Conservation (phyloP, 768 basidiomycete species). For the Termitomyces sp. region DNA sequence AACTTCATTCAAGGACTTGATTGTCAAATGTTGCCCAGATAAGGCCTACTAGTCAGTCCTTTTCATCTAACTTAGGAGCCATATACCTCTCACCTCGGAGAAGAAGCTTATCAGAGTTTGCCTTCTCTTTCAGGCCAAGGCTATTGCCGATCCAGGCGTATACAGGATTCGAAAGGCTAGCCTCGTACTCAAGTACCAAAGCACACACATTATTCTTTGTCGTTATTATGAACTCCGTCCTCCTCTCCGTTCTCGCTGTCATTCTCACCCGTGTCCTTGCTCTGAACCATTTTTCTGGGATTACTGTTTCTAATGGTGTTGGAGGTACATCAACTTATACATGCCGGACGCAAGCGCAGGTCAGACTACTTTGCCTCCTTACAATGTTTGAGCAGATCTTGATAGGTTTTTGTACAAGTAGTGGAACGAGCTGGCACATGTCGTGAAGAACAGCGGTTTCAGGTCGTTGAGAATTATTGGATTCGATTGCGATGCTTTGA, state of each 20-base stretch:
- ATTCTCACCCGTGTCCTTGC: slow-evolving; percentile 15
- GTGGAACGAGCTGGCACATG: slow-evolving; percentile 31
- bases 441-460: slow-evolving; percentile 28
- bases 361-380: slow-evolving; percentile 8
- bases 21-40: neutral
- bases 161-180: neutral
- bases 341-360: slow-evolving; percentile 33
- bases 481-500: slow-evolving; percentile 34
- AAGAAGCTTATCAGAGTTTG: neutral
- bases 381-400: too few species aligned
- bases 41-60: neutral
- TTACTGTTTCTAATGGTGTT: slow-evolving; percentile 29
- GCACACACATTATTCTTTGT: too few species aligned
- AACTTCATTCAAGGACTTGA: neutral
- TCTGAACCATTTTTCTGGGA: slow-evolving; percentile 29
- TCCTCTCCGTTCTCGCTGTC: neutral
- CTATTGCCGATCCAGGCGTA: neutral
- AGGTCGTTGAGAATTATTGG: slow-evolving; percentile 31
- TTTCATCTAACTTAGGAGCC: neutral
- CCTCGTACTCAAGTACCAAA: neutral
- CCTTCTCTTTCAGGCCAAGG: neutral
- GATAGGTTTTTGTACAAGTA: slow-evolving; percentile 7
- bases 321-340: slow-evolving; percentile 24
- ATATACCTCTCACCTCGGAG: neutral
- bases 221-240: neutral